phyloP scores from a whole-genome alignment of 306 rosid species.

The Ceratonia siliqua region DNA sequence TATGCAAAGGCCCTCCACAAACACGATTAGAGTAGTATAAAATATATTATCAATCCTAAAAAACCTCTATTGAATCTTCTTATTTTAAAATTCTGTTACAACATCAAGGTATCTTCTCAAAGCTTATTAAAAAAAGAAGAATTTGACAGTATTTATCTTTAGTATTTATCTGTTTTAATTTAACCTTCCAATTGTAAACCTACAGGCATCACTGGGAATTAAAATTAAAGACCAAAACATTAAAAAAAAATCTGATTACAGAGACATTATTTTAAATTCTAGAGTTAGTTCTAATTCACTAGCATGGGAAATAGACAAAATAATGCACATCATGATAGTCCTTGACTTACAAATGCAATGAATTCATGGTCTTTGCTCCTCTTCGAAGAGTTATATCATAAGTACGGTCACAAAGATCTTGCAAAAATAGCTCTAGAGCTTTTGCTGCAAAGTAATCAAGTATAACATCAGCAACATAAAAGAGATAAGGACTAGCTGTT shows the following conservation, averaged over 20 bases:
- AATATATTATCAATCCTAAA: not conserved
- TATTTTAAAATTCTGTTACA: not conserved
- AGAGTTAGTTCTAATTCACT: not conserved
- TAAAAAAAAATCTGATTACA: not conserved
- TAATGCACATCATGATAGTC: not conserved
- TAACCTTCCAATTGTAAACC: not conserved
- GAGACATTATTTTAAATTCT: not conserved
- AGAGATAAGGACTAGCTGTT: not conserved
- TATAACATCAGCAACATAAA: constrained; percentile 32
- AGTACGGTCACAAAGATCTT: constrained; percentile 98
- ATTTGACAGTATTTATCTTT: not conserved
- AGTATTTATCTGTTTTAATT: not conserved
- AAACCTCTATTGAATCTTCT: not conserved
- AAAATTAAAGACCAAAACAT: not conserved
- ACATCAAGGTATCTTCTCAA: not conserved
- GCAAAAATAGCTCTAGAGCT: constrained; percentile 91
- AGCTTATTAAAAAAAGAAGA: not conserved
- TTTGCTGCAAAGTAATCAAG: constrained; percentile 65
- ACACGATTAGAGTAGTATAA: not conserved
- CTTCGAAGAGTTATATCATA: constrained; percentile 91
- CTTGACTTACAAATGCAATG: constrained; percentile 89
- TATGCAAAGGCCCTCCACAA: not conserved
- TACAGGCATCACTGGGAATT: not conserved
- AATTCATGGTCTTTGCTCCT: constrained; percentile 95
- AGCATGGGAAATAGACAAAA: not conserved